Conservation (phyloP, 176 grass and related monocot genomes). For the Triticum turgidum region DNA sequence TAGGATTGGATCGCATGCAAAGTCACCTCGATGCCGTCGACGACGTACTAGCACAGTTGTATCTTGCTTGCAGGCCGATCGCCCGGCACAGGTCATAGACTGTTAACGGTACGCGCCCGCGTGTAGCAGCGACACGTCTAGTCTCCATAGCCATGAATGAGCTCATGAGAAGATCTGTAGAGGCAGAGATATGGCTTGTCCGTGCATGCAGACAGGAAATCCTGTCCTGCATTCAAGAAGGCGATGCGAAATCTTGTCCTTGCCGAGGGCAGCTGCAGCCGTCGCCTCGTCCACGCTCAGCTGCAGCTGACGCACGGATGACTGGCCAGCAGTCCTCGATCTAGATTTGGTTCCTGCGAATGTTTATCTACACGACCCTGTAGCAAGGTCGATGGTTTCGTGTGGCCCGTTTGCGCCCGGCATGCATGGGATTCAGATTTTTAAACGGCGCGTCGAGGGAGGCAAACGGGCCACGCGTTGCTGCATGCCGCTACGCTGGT, state of each 20-base stretch:
- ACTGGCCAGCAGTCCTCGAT: not conserved
- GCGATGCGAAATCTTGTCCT: not conserved
- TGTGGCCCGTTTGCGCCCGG: not conserved
- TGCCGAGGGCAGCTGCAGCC: not conserved
- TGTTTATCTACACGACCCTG: not conserved
- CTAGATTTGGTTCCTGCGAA: constrained; percentile 16
- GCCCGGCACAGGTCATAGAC: not conserved
- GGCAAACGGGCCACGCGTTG: not conserved
- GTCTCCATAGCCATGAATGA: not conserved
- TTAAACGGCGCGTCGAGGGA: not conserved
- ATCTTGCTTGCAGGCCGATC: not conserved
- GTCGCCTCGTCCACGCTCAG: not conserved
- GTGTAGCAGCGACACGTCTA: not conserved
- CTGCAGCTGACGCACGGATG: not conserved
- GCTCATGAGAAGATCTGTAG: not conserved
- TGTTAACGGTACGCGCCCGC: not conserved
- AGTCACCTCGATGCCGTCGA: not conserved
- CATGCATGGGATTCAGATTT: not conserved
- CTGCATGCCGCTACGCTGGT: not conserved
- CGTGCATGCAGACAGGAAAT: not conserved
- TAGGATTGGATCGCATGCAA: not conserved
- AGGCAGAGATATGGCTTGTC: not conserved
- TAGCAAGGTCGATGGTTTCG: not conserved
- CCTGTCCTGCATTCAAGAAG: not conserved
- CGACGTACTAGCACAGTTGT: not conserved